A percentile compares a stretch with the other conserved stretches of the same genome.
Evolutionary conservation across 345 rosid species (phyloP).

Genomic region (Eucalyptus albens): DNA sequence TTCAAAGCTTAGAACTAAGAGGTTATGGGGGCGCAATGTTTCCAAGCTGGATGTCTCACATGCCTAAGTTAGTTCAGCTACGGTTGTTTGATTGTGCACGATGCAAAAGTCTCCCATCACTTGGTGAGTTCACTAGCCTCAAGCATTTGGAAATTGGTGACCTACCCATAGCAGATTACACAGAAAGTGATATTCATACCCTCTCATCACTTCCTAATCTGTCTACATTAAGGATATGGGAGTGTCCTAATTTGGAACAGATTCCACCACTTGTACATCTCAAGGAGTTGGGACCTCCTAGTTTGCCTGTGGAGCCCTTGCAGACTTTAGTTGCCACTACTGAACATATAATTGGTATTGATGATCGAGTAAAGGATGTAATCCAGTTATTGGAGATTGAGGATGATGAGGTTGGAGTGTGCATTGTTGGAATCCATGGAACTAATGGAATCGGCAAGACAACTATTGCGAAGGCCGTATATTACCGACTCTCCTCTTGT

Average conservation of each 20-base stretch:
- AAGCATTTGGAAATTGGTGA: background rate
- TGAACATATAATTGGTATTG: background rate
- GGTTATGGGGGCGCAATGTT: background rate
- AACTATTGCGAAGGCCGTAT: too few species aligned
- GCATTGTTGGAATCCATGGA: too few species aligned
- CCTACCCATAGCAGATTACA: background rate
- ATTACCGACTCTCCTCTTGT: too few species aligned
- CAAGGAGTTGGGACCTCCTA: background rate
- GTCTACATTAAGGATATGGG: background rate
- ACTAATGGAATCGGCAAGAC: too few species aligned
- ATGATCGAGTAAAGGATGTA: background rate
- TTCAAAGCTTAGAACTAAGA: background rate
- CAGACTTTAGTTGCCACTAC: background rate
- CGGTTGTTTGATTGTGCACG: background rate
- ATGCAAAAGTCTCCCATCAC: background rate
- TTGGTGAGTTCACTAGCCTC: background rate
- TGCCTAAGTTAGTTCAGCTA: background rate
- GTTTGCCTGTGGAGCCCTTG: background rate
- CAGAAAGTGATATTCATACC: background rate
- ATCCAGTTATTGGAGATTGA: too few species aligned
- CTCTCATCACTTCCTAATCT: background rate
- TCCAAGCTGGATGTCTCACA: background rate
- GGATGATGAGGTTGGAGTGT: fast-evolving
- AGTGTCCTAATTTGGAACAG: background rate
- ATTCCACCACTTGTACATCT: background rate